phyloP scores from a whole-genome alignment of 2,329 filamentous ascomycete species.

The Zymoseptoria crescenta region DNA sequence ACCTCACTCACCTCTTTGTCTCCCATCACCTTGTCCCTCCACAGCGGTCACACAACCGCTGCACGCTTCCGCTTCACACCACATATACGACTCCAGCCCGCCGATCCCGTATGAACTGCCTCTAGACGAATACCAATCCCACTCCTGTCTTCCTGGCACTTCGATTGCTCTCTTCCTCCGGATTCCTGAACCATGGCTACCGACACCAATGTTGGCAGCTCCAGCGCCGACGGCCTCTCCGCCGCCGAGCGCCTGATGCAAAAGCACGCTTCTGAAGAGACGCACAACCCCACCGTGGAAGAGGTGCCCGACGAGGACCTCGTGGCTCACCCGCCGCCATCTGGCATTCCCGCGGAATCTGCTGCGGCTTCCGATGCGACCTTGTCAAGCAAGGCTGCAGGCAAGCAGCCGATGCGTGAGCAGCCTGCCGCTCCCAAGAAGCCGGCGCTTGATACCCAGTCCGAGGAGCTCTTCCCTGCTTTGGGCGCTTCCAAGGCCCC shows the following conservation, averaged over 20 bases:
- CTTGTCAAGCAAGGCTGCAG: conserved; percentile 56
- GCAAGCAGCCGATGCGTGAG: conserved; percentile 58
- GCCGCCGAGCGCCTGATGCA: conserved; percentile 47
- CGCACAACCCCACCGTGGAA: conserved; percentile 53
- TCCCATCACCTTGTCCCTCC: not conserved
- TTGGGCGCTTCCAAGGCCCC: conserved; percentile 65
- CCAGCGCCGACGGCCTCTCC: conserved; percentile 31
- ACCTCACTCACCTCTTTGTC: not conserved
- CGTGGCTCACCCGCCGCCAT: conserved; percentile 49
- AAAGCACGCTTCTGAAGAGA: conserved; percentile 45
- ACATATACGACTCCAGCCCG: not conserved
- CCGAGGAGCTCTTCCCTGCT: conserved; percentile 88
- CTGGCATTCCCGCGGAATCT: conserved; percentile 34
- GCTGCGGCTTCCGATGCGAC: conserved; percentile 39
- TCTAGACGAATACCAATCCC: not conserved
- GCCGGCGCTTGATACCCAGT: conserved; percentile 65
- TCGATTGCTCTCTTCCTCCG: conserved; percentile 10
- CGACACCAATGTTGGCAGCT: conserved; percentile 15
- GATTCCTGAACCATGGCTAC: conserved; percentile 21
- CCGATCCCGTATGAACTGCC: conserved; percentile 9
- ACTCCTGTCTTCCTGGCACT: conserved; percentile 6
- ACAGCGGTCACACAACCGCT: not conserved
- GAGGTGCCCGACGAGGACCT: conserved; percentile 76
- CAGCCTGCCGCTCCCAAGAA: conserved; percentile 26
- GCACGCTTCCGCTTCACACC: not conserved